Evolutionary conservation across 1,284 basidiomycete species (phyloP).

Genomic region (Rhodotorula sp.): DNA sequence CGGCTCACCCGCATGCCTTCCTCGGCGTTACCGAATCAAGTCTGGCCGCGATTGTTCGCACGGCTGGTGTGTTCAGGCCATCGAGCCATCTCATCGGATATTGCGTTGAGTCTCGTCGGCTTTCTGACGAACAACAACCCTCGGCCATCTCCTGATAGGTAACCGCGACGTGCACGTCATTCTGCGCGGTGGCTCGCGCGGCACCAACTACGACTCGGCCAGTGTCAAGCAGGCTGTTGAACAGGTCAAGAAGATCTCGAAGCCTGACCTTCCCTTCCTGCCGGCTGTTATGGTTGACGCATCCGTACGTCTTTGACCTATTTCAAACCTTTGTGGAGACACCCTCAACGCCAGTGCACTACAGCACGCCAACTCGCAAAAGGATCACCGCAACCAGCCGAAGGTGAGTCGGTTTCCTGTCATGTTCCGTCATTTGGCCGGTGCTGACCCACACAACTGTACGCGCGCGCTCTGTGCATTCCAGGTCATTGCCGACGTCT

Average conservation of each 20-base stretch:
- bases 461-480: too few species aligned
- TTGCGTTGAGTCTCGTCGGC: neutral
- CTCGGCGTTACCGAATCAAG: conserved; percentile 96
- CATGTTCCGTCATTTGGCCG: too few species aligned
- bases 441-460: neutral
- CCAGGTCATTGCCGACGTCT: conserved; percentile 67
- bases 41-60: conserved; percentile 93
- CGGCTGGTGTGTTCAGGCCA: conserved; percentile 67
- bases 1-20: conserved; percentile 91
- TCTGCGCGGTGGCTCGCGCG: conserved; percentile 81
- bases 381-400: conserved; percentile 88
- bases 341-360: too few species aligned
- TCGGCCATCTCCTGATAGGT: conserved; percentile 17
- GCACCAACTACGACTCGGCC: conserved; percentile 79
- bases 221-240: conserved; percentile 70
- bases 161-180: conserved; percentile 85
- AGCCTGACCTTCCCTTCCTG: conserved; percentile 31
- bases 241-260: conserved; percentile 67
- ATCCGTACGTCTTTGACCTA: conserved; percentile 17
- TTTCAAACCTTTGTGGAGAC: too few species aligned
- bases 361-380: conserved; percentile 78
- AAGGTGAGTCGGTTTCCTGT: conserved; percentile 53
- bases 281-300: conserved; percentile 44
- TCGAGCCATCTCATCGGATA: neutral
- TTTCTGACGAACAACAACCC: neutral